Percentiles rank a stretch among this genome's conserved stretches.
Evolutionary conservation across 2,329 filamentous ascomycete genomes (phyloP).

Genomic region (Colletotrichum sp.): DNA sequence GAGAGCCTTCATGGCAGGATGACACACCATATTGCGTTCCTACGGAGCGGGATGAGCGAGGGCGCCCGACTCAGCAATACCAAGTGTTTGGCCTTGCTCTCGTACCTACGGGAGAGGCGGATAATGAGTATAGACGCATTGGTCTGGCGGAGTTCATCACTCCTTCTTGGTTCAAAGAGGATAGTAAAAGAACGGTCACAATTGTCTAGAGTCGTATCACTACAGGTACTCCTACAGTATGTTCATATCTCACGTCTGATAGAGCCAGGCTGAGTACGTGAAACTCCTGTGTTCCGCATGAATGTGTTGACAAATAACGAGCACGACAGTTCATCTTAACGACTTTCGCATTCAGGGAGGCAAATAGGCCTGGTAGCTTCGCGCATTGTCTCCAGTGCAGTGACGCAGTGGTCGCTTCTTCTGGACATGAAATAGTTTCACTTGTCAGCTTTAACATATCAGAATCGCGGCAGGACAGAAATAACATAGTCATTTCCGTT

Average conservation of each 20-base stretch:
- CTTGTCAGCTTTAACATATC: not conserved
- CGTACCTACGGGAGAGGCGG: not conserved
- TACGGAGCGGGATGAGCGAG: not conserved
- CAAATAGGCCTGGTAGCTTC: fast-evolving
- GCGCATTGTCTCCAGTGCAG: not conserved
- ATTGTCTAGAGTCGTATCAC: not conserved
- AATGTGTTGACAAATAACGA: not conserved
- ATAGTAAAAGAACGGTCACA: not conserved
- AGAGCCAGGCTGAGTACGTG: not conserved
- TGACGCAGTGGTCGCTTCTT: not conserved
- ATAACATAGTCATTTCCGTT: not conserved
- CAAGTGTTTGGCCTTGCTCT: not conserved
- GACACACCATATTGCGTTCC: not conserved
- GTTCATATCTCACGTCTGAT: not conserved
- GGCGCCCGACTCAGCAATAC: not conserved
- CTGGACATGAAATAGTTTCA: not conserved
- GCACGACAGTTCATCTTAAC: not conserved
- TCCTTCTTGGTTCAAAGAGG: not conserved
- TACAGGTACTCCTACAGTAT: not conserved
- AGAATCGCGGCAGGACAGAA: not conserved
- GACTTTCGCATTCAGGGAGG: not conserved
- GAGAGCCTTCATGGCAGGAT: not conserved
- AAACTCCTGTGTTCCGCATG: not conserved
- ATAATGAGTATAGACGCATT: not conserved
- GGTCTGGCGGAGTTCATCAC: not conserved